Evolutionary conservation across 2,329 filamentous ascomycete genomes (phyloP), one percentile per base, ranked within the genome.

Genomic region (Didymella segeticola): DNA sequence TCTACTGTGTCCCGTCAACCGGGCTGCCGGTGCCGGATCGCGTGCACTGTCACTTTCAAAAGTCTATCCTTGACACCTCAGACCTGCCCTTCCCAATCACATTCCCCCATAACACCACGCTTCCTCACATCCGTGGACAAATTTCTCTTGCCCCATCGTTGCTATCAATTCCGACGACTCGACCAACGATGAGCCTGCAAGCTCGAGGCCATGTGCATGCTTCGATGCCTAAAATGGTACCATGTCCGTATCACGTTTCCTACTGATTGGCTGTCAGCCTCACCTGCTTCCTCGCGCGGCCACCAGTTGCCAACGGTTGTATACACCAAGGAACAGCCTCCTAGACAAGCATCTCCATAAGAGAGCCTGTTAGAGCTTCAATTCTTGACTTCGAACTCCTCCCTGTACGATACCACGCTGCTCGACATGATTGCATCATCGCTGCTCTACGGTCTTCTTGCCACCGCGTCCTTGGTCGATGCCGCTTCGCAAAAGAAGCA

Each of bases 401-500:
- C 29, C 2, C n/a, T 15, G 9, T 23, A 22, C 19, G 43, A 43
- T 31, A 53, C 15, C 26, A 38, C 43, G n/a, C 26, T 43, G 2
- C 33, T 39, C 43, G 37, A 23, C 2, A 67, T 67, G 64, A 46
- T 62, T 36, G 53, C 56, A 9, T 58, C 62, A n/a, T 60, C 56
- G 15, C 39, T 65, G 17, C 47, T 66, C 1, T 61, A 56, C 43
- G 42, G 50, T 43, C 53, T 64, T 11, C 43, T 66, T n/a, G 58
- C 62, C 29, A 54, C 63, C 15, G 60, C 57, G 1, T 47, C 63
- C 33, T 45, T 60, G 3, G 56, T 48, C 37, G 43, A 48, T 41
- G 59, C 62, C 14, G 56, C 59, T 19, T 57, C 56, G n/a, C 61
- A 53, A 14, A 43, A 55, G 31, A 66, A 53, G n/a, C 60, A 82